phyloP scores from a whole-genome alignment of 345 rosid species.

The Fremontodendron californicum region DNA sequence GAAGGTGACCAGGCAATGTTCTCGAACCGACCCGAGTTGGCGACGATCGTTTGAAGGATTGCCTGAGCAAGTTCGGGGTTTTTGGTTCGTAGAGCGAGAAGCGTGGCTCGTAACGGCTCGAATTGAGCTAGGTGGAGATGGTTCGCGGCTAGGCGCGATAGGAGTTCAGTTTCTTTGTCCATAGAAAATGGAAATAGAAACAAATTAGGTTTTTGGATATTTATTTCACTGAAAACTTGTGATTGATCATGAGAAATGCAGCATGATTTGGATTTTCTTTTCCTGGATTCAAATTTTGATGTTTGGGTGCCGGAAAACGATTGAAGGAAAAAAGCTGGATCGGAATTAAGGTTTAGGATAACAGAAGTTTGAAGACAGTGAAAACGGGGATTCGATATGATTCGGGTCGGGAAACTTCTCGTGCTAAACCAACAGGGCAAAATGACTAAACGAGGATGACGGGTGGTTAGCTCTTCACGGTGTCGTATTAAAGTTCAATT shows the following conservation, averaged over 20 bases:
- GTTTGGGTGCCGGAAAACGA: neutral
- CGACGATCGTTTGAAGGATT: slow-evolving; percentile 71
- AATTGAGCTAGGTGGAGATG: slow-evolving; percentile 85
- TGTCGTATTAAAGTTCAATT: neutral
- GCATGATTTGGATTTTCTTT: neutral
- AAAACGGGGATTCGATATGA: neutral
- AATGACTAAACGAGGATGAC: neutral
- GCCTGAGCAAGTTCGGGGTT: slow-evolving; percentile 64
- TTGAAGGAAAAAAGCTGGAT: neutral
- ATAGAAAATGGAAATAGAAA: slow-evolving; percentile 18
- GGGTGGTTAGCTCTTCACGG: neutral
- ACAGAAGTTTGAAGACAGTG: neutral
- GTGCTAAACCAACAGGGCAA: neutral
- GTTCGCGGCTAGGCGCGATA: slow-evolving; percentile 80
- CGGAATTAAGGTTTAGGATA: too few relatives aligned
- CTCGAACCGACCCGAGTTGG: slow-evolving; percentile 67
- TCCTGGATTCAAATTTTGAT: neutral
- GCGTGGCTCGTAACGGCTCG: slow-evolving; percentile 84
- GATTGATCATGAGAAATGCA: neutral
- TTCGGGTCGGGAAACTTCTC: neutral
- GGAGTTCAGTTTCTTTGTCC: slow-evolving; percentile 81
- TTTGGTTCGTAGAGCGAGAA: slow-evolving; percentile 65
- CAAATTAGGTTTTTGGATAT: neutral
- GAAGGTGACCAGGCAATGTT: slow-evolving; percentile 71
- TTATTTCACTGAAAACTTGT: neutral